Conservation (phyloP, 495 filamentous ascomycete species). For the Lasiosphaeria ovina region DNA sequence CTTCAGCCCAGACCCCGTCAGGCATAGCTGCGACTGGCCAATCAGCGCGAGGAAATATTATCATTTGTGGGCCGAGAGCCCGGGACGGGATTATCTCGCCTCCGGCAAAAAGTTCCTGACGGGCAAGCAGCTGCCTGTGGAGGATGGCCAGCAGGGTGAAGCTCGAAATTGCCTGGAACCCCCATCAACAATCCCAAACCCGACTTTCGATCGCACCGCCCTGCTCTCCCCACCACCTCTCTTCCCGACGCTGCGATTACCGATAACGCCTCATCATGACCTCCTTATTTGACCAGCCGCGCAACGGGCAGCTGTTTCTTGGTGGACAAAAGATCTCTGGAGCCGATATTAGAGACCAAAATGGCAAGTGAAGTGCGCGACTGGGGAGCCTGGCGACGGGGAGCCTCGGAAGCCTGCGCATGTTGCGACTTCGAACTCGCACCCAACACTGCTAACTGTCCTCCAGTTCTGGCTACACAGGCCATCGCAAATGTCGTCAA, state of each 20-base stretch:
- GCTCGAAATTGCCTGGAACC: conserved; percentile 32
- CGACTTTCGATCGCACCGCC: conserved; percentile 11
- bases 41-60: not conserved
- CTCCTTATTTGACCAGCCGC: conserved; percentile 83
- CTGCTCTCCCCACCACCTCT: conserved; percentile 6
- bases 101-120: conserved; percentile 36
- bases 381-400: conserved; percentile 5
- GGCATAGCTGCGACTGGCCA: not conserved
- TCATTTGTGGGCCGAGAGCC: not conserved
- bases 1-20: not conserved
- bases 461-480: conserved; percentile 84
- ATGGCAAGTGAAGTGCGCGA: conserved; percentile 57
- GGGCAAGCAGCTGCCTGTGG: conserved; percentile 11
- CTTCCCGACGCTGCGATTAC: conserved; percentile 3
- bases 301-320: conserved; percentile 88
- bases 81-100: conserved; percentile 31
- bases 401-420: no score
- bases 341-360: conserved; percentile 92
- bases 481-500: conserved; percentile 98
- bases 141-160: conserved; percentile 9
- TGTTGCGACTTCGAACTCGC: not conserved
- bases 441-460: conserved; percentile 17
- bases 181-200: conserved; percentile 24
- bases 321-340: conserved; percentile 94
- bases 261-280: conserved; percentile 57